Conservation (phyloP, 805 yeast species). For the Metschnikowia koreensis region DNA sequence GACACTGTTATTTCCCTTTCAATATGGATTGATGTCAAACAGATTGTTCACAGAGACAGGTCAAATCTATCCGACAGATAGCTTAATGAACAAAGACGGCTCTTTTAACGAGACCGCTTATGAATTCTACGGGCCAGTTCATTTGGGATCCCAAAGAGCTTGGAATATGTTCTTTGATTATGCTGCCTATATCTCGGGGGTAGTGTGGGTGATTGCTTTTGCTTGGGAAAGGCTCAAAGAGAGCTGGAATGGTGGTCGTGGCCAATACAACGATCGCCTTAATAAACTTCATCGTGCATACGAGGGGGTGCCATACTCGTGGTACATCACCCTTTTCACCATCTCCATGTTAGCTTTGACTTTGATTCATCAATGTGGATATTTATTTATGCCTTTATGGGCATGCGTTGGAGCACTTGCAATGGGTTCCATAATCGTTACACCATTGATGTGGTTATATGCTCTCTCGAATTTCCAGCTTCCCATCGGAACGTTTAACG, state of each 20-base stretch:
- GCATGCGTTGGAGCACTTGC: conserved; percentile 43
- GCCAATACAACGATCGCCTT: conserved; percentile 40
- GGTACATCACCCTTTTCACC: conserved; percentile 40
- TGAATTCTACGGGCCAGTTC: conserved; percentile 43
- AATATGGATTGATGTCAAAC: conserved; percentile 49
- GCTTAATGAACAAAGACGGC: conserved; percentile 40
- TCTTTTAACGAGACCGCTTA: conserved; percentile 47
- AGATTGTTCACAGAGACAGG: conserved; percentile 39
- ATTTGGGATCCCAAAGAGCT: conserved; percentile 47
- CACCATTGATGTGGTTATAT: conserved; percentile 49
- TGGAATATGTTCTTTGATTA: conserved; percentile 54
- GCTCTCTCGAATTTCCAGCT: conserved; percentile 52
- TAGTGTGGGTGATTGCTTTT: conserved; percentile 44
- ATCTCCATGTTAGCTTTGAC: conserved; percentile 23
- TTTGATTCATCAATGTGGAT: conserved; percentile 14
- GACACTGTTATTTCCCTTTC: conserved; percentile 30
- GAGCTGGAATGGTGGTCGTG: conserved; percentile 8
- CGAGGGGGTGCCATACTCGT: conserved; percentile 41
- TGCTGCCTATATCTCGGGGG: conserved; percentile 50
- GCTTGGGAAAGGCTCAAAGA: conserved; percentile 24
- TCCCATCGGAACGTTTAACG: conserved; percentile 53
- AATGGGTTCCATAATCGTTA: conserved; percentile 46
- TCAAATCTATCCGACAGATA: conserved; percentile 38
- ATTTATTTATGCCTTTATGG: conserved; percentile 44
- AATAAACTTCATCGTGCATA: conserved; percentile 40